Evolutionary conservation across 108 stramenopile species (phyloP), one percentile per base, ranked within the genome.

Genomic region (Cyclotella distinguenda): DNA sequence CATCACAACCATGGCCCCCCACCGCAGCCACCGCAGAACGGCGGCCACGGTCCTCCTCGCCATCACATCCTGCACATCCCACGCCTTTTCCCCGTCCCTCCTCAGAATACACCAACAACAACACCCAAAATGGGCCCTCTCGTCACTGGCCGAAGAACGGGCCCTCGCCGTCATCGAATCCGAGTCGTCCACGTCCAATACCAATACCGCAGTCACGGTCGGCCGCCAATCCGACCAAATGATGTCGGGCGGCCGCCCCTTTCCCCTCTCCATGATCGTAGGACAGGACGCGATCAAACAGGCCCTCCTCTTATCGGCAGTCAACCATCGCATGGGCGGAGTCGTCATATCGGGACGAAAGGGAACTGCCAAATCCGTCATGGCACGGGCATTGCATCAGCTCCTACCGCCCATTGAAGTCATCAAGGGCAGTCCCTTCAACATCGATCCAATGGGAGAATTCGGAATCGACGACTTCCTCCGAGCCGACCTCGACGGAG

Each of bases 321-420:
- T 96, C 12, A 97, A 98, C 72, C 62, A 90, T 52, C 86, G 90
- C 30, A 95, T 96, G 91, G 95, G 94, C 55, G 97, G 97, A 39
- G 96, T 98, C 2, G 88, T 97, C 18, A 96, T 98, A 62, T 85
- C 84, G 19, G 97, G 97, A 34, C 81, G 95, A 53, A 92, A 95
- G 60, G 97, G 97, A 35, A 98, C 97, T 36, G 96, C 92, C 58
- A 98, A 98, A 68, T 96, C 95, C 18, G 86, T 97, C 58, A 95
- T 97, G 91, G 96, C 96, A 9, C 78, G 96, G 18, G 95, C 95
- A n/a, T 56, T 98, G 12, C 94, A 96, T 67, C 87, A 91, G 40
- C 81, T 98, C 22, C 62, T 98, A 47, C 97, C 97, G n/a, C 95
- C 95, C 19, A 98, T 98, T 65, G 95, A 97, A 67, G 69, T 87